phyloP scores from a whole-genome alignment of 495 filamentous ascomycete genomes.

The Lophium mytilinum region DNA sequence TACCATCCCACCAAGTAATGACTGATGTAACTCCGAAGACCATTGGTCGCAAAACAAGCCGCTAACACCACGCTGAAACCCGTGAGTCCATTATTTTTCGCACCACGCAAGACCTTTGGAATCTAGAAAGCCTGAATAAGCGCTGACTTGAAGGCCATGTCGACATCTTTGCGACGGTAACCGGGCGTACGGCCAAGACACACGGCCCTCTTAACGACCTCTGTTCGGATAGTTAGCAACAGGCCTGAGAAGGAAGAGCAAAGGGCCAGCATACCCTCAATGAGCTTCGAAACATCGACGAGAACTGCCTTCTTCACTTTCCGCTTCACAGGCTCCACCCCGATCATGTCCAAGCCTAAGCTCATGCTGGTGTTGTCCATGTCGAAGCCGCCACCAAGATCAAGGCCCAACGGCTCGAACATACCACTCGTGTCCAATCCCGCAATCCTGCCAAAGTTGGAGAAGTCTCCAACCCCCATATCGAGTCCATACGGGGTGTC shows the following conservation, averaged over 20 bases:
- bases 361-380: not conserved
- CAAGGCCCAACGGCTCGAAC: conserved; percentile 20
- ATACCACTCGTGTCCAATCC: conserved; percentile 3
- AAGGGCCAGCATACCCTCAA: conserved; percentile 27
- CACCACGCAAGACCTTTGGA: not conserved
- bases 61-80: too few relatives aligned
- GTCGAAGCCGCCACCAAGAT: conserved; percentile 17
- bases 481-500: conserved; percentile 17
- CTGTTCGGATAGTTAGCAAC: conserved; percentile 26
- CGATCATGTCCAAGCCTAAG: conserved; percentile 16
- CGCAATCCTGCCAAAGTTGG: not conserved
- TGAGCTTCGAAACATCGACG: conserved; percentile 31
- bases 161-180: conserved; percentile 50
- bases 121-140: conserved; percentile 13
- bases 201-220: conserved; percentile 39
- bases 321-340: conserved; percentile 4
- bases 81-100: too few relatives aligned
- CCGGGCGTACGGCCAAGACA: conserved; percentile 59
- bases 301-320: conserved; percentile 24
- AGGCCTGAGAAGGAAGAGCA: not conserved
- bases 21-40: too few relatives aligned
- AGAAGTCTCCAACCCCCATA: conserved; percentile 3
- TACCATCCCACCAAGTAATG: too few relatives aligned
- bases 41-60: too few relatives aligned
- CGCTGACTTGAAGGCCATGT: conserved; percentile 40